Conservation (phyloP, 148 eudicot species). For the Fagopyrum homotropicum region DNA sequence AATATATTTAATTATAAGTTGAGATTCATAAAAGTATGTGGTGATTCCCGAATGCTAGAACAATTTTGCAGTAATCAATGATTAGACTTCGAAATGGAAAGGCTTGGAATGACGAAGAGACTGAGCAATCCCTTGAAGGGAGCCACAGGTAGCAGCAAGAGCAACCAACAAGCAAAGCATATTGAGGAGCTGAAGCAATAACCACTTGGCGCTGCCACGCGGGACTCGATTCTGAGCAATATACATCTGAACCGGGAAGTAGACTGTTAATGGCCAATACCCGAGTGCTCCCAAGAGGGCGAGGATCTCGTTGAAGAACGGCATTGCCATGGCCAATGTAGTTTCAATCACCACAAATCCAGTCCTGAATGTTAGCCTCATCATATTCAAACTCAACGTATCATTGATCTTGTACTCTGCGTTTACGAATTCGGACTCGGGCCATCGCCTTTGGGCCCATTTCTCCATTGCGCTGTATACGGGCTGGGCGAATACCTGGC, state of each 20-base stretch:
- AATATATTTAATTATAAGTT: too few relatives aligned
- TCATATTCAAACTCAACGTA: constrained; percentile 20
- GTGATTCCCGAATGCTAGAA: too few relatives aligned
- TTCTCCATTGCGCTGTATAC: constrained; percentile 29
- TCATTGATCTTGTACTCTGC: constrained; percentile 23
- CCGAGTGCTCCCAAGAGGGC: constrained; percentile 31
- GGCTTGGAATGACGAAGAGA: constrained; percentile 24
- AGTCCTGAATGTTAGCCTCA: constrained; percentile 27
- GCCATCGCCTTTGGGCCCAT: constrained; percentile 23
- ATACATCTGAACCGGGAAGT: constrained; percentile 30
- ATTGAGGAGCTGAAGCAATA: constrained; percentile 25
- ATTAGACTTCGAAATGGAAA: constrained; percentile 24
- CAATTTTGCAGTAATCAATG: too few relatives aligned
- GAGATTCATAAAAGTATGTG: too few relatives aligned
- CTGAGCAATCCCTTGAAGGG: constrained; percentile 26
- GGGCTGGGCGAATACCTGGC: constrained; percentile 35
- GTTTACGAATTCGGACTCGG: constrained; percentile 24
- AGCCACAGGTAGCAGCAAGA: constrained; percentile 28
- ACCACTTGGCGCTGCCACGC: constrained; percentile 26
- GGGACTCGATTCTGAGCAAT: constrained; percentile 20
- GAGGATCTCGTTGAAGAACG: constrained; percentile 35
- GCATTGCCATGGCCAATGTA: constrained; percentile 32
- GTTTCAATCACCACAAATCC: constrained; percentile 24
- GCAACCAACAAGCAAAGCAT: constrained; percentile 25
- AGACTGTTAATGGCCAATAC: constrained; percentile 33